A percentile compares a stretch with the other conserved stretches of the same genome.
Conservation (phyloP, 352 stramenopile species). For the Thraustochytrium sp. region DNA sequence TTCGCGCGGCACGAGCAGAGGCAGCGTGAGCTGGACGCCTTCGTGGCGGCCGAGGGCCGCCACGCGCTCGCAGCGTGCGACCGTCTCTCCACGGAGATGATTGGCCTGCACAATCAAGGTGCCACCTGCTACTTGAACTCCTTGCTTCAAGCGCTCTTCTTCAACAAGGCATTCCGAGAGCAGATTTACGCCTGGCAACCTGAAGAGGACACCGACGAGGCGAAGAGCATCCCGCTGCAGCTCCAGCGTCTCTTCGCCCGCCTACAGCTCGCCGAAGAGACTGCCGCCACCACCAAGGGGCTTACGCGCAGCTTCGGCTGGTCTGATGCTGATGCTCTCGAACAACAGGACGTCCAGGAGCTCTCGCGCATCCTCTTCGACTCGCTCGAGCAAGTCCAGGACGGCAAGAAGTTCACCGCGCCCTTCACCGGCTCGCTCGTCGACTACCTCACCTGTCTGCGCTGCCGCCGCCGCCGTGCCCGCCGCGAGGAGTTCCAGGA, state of each 20-base stretch:
- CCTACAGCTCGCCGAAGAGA: constrained; percentile 28
- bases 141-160: constrained; percentile 54
- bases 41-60: background rate
- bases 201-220: background rate
- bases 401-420: constrained; percentile 58
- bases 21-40: background rate
- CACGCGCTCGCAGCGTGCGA: constrained; percentile 12
- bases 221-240: constrained; percentile 34
- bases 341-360: constrained; percentile 84
- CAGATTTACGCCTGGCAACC: constrained; percentile 9
- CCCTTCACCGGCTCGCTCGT: constrained; percentile 44
- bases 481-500: constrained; percentile 52
- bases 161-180: background rate
- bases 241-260: constrained; percentile 24
- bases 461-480: constrained; percentile 48
- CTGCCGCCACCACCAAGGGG: constrained; percentile 47
- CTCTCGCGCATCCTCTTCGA: constrained; percentile 80
- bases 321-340: constrained; percentile 73
- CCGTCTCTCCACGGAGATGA: background rate
- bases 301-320: constrained; percentile 84
- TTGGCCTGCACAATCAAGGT: constrained; percentile 54
- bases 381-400: constrained; percentile 75
- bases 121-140: constrained; percentile 59
- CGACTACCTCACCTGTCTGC: constrained; percentile 46
- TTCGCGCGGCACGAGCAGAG: background rate